Conservation (phyloP, 768 basidiomycete species). For the Pilatotrama ljubarskyi region DNA sequence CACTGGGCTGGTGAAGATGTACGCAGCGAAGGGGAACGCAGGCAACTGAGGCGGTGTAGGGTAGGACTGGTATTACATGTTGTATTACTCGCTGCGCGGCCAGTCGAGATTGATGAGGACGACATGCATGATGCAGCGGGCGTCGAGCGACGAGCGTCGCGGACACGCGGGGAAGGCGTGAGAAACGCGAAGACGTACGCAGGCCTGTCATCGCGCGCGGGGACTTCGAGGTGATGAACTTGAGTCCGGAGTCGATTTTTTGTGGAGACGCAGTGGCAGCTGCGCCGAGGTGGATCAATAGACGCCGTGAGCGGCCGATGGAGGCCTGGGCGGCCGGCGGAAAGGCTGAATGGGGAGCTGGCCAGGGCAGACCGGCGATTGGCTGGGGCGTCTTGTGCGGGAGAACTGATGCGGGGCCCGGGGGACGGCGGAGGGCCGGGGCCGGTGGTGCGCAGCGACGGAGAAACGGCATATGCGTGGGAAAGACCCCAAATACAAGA, state of each 20-base stretch:
- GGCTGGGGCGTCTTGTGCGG: background rate
- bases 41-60: conserved; percentile 20
- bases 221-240: no score
- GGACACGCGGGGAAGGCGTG: conserved; percentile 14
- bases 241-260: no score
- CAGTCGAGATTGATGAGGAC: background rate
- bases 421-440: conserved; percentile 3
- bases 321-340: conserved; percentile 7
- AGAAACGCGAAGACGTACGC: background rate
- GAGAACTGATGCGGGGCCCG: background rate
- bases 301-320: background rate
- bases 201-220: background rate
- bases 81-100: background rate
- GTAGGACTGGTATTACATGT: background rate
- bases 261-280: background rate
- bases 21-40: conserved; percentile 52
- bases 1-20: conserved; percentile 80
- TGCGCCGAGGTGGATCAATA: background rate
- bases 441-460: background rate
- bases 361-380: conserved; percentile 10
- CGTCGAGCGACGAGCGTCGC: conserved; percentile 1
- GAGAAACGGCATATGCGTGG: conserved; percentile 1
- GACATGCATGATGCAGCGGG: conserved; percentile 1
- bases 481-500: background rate
- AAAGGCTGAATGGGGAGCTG: background rate